These are phyloP conservation scores for Opeltia flavorubescens DNA, from an alignment of 495 filamentous ascomycete genomes.

Conservation along the genomic window DNA sequence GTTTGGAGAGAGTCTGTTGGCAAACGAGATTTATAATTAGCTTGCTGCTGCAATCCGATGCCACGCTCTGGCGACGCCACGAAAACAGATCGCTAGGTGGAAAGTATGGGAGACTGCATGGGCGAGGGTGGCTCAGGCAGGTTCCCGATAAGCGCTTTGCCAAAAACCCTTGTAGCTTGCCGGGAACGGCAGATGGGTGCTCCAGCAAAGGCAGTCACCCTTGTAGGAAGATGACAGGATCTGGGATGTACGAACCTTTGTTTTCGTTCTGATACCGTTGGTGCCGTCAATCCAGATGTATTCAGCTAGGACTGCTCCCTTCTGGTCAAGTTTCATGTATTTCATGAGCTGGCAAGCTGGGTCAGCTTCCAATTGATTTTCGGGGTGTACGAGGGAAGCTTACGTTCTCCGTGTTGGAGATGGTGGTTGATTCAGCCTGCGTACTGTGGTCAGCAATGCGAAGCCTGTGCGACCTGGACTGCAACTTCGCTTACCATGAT, in stretches of 20 bases:
- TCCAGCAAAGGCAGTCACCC: background rate
- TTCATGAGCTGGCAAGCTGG: slow-evolving; percentile 55
- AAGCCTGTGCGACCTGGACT: too few species aligned
- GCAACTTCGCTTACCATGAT: slow-evolving; percentile 14
- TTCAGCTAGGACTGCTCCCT: slow-evolving; percentile 72
- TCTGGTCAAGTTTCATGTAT: slow-evolving; percentile 83
- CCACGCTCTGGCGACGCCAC: background rate
- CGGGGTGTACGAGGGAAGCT: slow-evolving; percentile 21
- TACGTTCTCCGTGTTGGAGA: slow-evolving; percentile 61
- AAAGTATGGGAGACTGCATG: slow-evolving; percentile 3
- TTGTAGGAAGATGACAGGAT: background rate
- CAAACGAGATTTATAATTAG: slow-evolving; percentile 9
- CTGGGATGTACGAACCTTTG: slow-evolving; percentile 53
- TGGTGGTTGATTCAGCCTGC: slow-evolving; percentile 40
- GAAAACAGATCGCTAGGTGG: background rate
- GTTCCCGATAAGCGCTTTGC: slow-evolving; percentile 11
- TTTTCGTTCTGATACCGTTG: slow-evolving; percentile 73
- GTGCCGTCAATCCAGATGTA: slow-evolving; percentile 93
- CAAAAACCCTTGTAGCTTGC: background rate
- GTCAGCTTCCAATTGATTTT: background rate
- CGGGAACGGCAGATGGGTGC: background rate
- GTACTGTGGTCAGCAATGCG: slow-evolving; percentile 1
- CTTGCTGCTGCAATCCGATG: slow-evolving; percentile 1
- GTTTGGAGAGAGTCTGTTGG: slow-evolving; percentile 61
- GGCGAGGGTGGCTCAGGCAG: slow-evolving; percentile 10